phyloP scores from a whole-genome alignment of 306 rosid genomes.

The Begonia fuchsioides region DNA sequence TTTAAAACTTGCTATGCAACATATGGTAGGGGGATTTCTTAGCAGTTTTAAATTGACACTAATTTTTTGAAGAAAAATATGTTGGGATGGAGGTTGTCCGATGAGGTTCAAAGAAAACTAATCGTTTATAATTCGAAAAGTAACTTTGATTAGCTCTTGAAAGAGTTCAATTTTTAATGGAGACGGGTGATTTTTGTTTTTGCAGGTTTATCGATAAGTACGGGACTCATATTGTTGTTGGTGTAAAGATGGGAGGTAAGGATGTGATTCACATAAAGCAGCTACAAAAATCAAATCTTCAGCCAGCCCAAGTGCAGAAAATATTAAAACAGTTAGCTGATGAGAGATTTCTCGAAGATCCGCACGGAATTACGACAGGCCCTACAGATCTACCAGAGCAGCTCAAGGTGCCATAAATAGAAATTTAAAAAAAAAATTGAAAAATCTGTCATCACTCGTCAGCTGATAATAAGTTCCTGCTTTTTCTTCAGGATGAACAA shows the following conservation, averaged over 20 bases:
- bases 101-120: too few relatives aligned
- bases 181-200: constrained; percentile 12
- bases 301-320: constrained; percentile 51
- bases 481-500: constrained; percentile 35
- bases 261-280: constrained; percentile 73
- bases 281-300: constrained; percentile 38
- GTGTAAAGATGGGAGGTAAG: constrained; percentile 94
- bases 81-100: too few relatives aligned
- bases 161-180: background rate
- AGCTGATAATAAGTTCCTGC: background rate
- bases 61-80: too few relatives aligned
- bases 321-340: constrained; percentile 61
- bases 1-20: too few relatives aligned
- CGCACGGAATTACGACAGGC: constrained; percentile 17
- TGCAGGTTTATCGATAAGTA: constrained; percentile 81
- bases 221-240: constrained; percentile 82
- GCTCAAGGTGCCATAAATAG: constrained; percentile 22
- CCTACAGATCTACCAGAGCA: constrained; percentile 26
- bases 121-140: background rate
- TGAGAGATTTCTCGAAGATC: constrained; percentile 43
- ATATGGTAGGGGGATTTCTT: too few relatives aligned
- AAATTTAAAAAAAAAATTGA: background rate
- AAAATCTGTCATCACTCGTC: background rate
- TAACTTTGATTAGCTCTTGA: background rate
- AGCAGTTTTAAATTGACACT: too few relatives aligned